Conservation (phyloP, 2,329 filamentous ascomycete species). For the Leptographium lundbergii region DNA sequence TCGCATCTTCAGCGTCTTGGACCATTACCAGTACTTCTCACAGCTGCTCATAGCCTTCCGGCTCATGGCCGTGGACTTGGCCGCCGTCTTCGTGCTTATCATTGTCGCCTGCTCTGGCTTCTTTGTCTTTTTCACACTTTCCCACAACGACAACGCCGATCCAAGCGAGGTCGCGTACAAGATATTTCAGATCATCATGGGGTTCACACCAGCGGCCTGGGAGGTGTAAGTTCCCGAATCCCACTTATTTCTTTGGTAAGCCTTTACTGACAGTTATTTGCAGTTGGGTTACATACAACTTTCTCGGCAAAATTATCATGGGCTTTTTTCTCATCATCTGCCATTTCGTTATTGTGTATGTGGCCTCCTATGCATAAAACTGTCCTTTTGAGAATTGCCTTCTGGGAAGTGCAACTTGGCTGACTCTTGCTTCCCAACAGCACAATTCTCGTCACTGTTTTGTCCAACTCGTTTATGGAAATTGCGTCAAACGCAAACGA, state of each 20-base stretch:
- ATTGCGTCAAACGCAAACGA: conserved; percentile 89
- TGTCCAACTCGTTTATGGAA: conserved; percentile 92
- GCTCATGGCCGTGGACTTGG: conserved; percentile 82
- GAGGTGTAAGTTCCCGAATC: conserved; percentile 46
- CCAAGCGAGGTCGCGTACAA: conserved; percentile 71
- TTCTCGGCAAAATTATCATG: conserved; percentile 63
- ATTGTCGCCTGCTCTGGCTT: conserved; percentile 86
- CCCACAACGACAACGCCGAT: conserved; percentile 52
- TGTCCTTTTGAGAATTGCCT: no score
- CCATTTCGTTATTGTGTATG: conserved; percentile 78
- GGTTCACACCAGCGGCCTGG: conserved; percentile 92
- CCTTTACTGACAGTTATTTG: conserved; percentile 12
- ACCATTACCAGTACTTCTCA: conserved; percentile 93
- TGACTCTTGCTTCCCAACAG: conserved; percentile 19
- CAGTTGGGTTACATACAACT: conserved; percentile 61
- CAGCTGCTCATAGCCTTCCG: conserved; percentile 88
- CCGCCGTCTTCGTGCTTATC: conserved; percentile 73
- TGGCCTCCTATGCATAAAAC: conserved; percentile 5
- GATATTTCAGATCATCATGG: conserved; percentile 90
- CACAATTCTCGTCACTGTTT: conserved; percentile 87
- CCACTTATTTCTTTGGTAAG: no score
- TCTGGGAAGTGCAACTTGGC: no score
- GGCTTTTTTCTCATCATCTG: conserved; percentile 83
- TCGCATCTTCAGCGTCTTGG: conserved; percentile 80
- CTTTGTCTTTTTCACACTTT: conserved; percentile 85